Conservation (phyloP, 352 stramenopile genomes). For the Elongisporangium anandrum region DNA sequence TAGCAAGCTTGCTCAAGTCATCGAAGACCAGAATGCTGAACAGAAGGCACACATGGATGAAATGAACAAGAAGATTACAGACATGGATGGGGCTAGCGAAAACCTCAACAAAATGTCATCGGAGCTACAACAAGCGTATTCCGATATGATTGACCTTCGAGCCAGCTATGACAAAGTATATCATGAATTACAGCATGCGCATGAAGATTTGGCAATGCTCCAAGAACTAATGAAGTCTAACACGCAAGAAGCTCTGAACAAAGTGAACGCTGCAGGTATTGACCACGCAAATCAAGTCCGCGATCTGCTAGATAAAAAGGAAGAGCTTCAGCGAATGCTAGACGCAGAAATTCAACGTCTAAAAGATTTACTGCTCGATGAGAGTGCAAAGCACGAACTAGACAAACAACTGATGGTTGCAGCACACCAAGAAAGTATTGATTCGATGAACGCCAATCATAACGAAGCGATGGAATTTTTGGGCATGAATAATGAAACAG, state of each 20-base stretch:
- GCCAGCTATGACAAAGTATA: neutral
- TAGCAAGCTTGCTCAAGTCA: neutral
- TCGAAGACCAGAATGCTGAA: neutral
- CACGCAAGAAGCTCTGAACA: neutral
- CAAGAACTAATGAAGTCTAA: neutral
- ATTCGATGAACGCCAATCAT: conserved; percentile 4
- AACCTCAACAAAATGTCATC: neutral
- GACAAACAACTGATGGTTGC: neutral
- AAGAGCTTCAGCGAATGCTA: conserved; percentile 1
- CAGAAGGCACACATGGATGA: neutral
- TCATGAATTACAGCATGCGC: neutral
- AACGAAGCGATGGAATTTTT: conserved; percentile 8
- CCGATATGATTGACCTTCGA: neutral
- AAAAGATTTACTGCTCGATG: neutral
- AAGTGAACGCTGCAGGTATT: neutral
- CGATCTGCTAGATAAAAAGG: conserved; percentile 3
- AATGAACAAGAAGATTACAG: neutral
- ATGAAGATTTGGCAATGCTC: neutral
- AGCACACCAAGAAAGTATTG: conserved; percentile 6
- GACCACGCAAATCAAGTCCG: conserved; percentile 6
- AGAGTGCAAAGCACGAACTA: neutral
- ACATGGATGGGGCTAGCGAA: neutral
- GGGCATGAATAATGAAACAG: conserved; percentile 7
- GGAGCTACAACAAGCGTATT: neutral
- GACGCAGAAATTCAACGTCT: neutral